These are phyloP conservation scores for Kazachstania kunashirensis DNA, from an alignment of 805 yeast species.

Conservation along the genomic window DNA sequence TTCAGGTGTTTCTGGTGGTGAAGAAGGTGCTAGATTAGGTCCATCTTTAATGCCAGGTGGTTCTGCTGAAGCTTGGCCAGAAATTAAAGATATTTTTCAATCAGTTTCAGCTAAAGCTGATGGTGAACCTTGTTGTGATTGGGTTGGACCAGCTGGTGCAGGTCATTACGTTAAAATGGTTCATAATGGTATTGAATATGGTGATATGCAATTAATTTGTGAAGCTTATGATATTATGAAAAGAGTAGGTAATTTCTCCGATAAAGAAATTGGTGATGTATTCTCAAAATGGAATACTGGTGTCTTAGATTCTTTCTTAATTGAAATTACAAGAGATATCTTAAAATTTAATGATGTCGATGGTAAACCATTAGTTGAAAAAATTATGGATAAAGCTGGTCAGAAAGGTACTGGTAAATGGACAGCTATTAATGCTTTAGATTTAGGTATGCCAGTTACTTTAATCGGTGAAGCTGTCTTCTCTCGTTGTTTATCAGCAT, in stretches of 20 bases:
- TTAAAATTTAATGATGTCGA: slow-evolving; percentile 82
- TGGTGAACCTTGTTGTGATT: slow-evolving; percentile 99
- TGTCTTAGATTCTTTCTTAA: slow-evolving; percentile 90
- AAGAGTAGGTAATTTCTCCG: slow-evolving; percentile 81
- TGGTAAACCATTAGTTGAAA: slow-evolving; percentile 89
- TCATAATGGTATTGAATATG: slow-evolving; percentile 99
- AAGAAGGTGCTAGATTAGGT: slow-evolving; percentile 99
- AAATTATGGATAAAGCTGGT: slow-evolving; percentile 94
- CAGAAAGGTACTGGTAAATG: slow-evolving; percentile 99
- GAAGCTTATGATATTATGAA: slow-evolving; percentile 96
- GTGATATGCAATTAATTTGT: slow-evolving; percentile 98
- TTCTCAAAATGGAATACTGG: slow-evolving; percentile 93
- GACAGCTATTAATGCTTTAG: slow-evolving; percentile 97
- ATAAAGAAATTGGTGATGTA: slow-evolving; percentile 88
- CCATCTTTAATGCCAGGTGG: slow-evolving; percentile 99
- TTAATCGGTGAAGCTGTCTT: slow-evolving; percentile 98
- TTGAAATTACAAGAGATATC: slow-evolving; percentile 95
- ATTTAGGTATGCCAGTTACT: slow-evolving; percentile 96
- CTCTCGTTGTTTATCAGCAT: slow-evolving; percentile 88
- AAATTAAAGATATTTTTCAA: slow-evolving; percentile 93
- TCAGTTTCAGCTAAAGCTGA: slow-evolving; percentile 91
- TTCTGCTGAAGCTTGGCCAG: slow-evolving; percentile 96
- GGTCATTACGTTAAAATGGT: slow-evolving; percentile 99
- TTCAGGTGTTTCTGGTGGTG: slow-evolving; percentile 99
- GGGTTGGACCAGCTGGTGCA: slow-evolving; percentile 99